These are phyloP conservation scores for Hortiboletus flavorubellus DNA, from an alignment of 768 basidiomycete species.

Conservation along the genomic window DNA sequence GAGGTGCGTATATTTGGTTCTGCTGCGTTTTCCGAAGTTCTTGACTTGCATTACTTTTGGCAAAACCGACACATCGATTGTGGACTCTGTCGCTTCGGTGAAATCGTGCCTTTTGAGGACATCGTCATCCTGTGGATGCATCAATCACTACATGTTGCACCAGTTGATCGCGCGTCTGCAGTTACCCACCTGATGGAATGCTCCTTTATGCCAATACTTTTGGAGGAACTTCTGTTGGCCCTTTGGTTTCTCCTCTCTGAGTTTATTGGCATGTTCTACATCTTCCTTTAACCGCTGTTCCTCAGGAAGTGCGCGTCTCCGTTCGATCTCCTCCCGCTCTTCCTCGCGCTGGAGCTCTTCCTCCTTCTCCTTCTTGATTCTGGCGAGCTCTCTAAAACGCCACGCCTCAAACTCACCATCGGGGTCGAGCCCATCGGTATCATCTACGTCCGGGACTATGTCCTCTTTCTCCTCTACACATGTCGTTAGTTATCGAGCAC, in stretches of 20 bases:
- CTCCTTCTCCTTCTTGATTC: conserved; percentile 94
- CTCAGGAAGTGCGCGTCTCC: conserved; percentile 89
- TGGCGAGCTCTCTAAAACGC: conserved; percentile 89
- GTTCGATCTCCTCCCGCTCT: conserved; percentile 88
- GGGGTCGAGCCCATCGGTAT: conserved; percentile 91
- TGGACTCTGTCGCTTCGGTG: conserved; percentile 86
- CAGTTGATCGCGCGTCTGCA: neutral
- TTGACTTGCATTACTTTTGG: conserved; percentile 97
- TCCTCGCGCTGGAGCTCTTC: conserved; percentile 75
- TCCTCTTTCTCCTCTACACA: conserved; percentile 83
- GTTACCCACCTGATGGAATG: conserved; percentile 84
- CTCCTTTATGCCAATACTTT: conserved; percentile 99
- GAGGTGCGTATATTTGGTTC: conserved; percentile 95
- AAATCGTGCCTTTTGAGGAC: conserved; percentile 81
- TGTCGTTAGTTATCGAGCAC: neutral
- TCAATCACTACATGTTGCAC: conserved; percentile 12
- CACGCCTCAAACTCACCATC: conserved; percentile 92
- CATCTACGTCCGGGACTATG: conserved; percentile 83
- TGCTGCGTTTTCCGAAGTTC: conserved; percentile 89
- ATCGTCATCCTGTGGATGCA: conserved; percentile 69
- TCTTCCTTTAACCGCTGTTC: conserved; percentile 92
- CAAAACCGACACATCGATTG: conserved; percentile 81
- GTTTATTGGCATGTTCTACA: conserved; percentile 76
- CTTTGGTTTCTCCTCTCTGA: conserved; percentile 85
- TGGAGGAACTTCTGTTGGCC: conserved; percentile 91